Evolutionary conservation across 768 basidiomycete genomes (phyloP), one percentile per base, ranked within the genome.

Genomic region (Xerocomellus amylosporus): DNA sequence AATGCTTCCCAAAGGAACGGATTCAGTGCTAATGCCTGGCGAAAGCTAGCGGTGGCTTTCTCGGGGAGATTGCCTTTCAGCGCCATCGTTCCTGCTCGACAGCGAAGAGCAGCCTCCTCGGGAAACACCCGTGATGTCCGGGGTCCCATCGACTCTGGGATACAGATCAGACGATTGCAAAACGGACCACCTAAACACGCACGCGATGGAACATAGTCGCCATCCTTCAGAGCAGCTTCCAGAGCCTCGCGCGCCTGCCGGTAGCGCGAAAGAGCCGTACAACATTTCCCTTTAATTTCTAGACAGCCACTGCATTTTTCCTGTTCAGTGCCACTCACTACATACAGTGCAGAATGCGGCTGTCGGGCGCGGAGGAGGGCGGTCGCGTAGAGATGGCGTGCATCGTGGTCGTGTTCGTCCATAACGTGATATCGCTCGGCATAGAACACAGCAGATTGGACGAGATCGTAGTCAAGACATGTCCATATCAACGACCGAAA

Each of bases 1-100:
- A 93, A 89, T 5, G 93, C 93, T 69, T 97, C 93, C 93, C 93
- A 96, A 50, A 94, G 72, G 67, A 90, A 81, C 31, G 91, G 90
- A 65, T 92, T 86, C 44, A 85, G 67, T 14, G 75, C 68, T 56
- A 97, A 76, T 26, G 92, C 88, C 54, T 85, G 81, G 43, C 78
- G 78, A 69, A 88, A 95, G 64, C 84, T 86, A 50, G 73, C 64
- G 24, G 79, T 75, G n/a, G 93, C 93, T 60, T 83, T 81, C 50
- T 87, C 85, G 3, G 80, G 80, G 54, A 89, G 78, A 69, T 93
- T 91, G 46, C 87, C 90, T 70, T 87, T 90, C 66, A 86, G 63
- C 31, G 92, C 90, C 70, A 86, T 81, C 37, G 75, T 79, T 39
- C 92, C 93, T 45, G 89, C 80, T 63, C 84, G 80, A 79, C 92